A percentile compares a stretch with the other conserved stretches of the same genome.
phyloP scores from a whole-genome alignment of 163 green algal genomes.

The Coccomyxa subellipsoidea region DNA sequence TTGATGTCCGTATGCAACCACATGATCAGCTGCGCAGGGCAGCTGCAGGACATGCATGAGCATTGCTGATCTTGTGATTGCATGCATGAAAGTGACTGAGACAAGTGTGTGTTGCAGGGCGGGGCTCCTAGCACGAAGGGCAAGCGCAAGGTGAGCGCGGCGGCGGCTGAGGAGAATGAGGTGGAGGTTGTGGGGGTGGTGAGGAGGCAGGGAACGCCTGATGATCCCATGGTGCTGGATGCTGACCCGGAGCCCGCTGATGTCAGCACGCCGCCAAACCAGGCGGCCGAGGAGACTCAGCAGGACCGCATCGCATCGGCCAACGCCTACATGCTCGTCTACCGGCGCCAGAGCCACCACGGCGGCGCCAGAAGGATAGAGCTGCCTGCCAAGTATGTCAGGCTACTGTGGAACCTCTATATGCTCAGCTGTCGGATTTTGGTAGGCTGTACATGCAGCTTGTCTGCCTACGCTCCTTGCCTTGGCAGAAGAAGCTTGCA shows the following conservation, averaged over 20 bases:
- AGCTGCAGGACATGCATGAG: not conserved
- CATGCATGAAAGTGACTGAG: no score
- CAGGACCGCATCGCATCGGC: constrained; percentile 29
- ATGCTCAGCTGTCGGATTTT: no score
- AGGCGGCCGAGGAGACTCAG: not conserved
- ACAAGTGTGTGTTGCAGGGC: not conserved
- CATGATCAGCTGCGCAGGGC: no score
- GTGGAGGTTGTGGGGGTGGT: not conserved
- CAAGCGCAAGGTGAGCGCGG: not conserved
- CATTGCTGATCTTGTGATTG: not conserved
- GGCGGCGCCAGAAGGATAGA: constrained; percentile 21
- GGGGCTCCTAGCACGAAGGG: constrained; percentile 6
- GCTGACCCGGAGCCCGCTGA: not conserved
- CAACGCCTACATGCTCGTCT: constrained; percentile 82
- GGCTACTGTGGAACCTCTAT: no score
- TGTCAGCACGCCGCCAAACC: not conserved
- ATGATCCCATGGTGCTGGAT: constrained; percentile 3
- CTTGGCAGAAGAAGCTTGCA: no score
- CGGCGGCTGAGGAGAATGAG: not conserved
- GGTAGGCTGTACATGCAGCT: not conserved
- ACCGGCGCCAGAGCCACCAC: constrained; percentile 33
- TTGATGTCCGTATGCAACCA: no score
- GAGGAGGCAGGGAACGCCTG: not conserved
- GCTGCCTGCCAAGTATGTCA: not conserved
- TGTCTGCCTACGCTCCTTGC: no score